Evolutionary conservation across 306 rosid species (phyloP).

Genomic region (Prunus armeniaca): DNA sequence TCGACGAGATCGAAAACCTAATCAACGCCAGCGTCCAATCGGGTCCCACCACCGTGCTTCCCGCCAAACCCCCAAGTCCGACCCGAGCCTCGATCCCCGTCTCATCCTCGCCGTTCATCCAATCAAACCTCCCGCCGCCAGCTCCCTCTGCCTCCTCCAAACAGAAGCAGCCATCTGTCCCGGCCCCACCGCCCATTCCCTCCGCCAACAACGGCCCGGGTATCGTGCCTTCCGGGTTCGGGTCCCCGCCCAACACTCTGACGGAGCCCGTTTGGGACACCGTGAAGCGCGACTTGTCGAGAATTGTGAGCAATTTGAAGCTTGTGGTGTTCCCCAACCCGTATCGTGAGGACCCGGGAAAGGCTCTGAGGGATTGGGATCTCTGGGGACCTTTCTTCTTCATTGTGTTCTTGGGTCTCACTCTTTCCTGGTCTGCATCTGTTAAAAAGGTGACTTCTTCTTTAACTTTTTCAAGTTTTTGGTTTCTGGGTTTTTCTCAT

Average conservation of each 20-base stretch:
- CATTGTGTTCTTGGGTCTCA: conserved; percentile 88
- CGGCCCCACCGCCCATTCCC: conserved; percentile 39
- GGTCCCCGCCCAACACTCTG: conserved; percentile 72
- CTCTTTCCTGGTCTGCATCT: conserved; percentile 95
- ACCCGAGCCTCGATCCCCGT: conserved; percentile 88
- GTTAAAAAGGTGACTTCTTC: conserved; percentile 67
- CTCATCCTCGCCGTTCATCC: conserved; percentile 52
- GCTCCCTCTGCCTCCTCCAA: conserved; percentile 23
- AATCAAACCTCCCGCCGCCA: conserved; percentile 34
- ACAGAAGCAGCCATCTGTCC: conserved; percentile 38
- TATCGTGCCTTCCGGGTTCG: conserved; percentile 53
- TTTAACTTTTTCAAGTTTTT: background rate
- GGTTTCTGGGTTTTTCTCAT: background rate
- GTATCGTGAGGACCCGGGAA: conserved; percentile 91
- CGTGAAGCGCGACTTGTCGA: conserved; percentile 85
- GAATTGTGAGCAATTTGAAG: conserved; percentile 90
- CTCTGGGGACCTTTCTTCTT: conserved; percentile 99
- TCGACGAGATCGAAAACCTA: conserved; percentile 98
- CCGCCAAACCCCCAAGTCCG: conserved; percentile 76
- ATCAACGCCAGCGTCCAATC: conserved; percentile 67
- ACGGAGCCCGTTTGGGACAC: conserved; percentile 99
- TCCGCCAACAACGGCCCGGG: conserved; percentile 24
- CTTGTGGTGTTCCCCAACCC: conserved; percentile 98
- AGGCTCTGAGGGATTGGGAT: conserved; percentile 97
- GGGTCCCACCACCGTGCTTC: conserved; percentile 58